phyloP scores from a whole-genome alignment of 2,329 filamentous ascomycete species.

The Capronia coronata region DNA sequence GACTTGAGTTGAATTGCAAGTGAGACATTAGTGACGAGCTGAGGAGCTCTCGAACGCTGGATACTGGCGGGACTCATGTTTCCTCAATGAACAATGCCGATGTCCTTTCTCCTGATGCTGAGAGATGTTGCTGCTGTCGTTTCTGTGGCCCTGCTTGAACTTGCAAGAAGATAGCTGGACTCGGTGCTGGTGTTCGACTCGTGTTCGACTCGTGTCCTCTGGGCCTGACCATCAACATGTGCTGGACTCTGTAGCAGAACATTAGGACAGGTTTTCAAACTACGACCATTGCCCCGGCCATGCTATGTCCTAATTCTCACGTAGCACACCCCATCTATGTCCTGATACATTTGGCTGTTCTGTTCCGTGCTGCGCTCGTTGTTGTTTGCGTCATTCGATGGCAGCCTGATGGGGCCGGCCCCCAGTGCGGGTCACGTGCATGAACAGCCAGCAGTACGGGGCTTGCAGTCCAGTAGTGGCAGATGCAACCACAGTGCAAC shows the following conservation, averaged over 20 bases:
- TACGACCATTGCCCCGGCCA: no score
- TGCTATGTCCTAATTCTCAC: no score
- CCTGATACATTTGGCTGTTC: no score
- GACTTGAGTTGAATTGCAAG: background rate
- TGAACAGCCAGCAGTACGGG: background rate
- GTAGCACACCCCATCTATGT: no score
- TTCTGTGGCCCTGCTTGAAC: background rate
- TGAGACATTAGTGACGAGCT: constrained; percentile 1
- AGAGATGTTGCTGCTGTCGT: background rate
- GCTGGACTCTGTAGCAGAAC: no score
- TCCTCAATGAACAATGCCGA: constrained; percentile 14
- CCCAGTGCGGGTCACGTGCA: background rate
- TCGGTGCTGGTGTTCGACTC: background rate
- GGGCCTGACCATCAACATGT: no score
- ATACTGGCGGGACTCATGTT: constrained; percentile 13
- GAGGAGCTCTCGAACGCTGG: constrained; percentile 1
- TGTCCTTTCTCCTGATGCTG: constrained; percentile 8
- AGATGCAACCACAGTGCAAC: no score
- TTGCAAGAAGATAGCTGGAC: background rate
- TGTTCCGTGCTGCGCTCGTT: no score
- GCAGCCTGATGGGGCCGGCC: background rate
- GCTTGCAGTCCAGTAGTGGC: no score
- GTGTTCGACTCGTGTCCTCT: no score
- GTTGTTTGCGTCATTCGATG: background rate
- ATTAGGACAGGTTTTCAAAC: no score